Evolutionary conservation across 2,329 filamentous ascomycete genomes (phyloP).

Genomic region (Penicillium decumbens): DNA sequence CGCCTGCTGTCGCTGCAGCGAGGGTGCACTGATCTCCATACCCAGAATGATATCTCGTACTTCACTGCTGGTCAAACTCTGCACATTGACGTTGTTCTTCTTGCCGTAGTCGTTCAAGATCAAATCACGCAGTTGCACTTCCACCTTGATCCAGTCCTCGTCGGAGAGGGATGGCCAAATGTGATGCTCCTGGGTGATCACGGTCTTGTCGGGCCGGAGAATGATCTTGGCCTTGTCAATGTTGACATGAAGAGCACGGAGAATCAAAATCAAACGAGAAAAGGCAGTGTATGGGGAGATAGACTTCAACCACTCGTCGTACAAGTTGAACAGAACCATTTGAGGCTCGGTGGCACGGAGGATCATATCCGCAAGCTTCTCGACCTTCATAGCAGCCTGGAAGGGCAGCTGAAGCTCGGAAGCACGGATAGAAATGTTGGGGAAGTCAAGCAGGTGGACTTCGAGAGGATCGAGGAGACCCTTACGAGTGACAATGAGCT

Average conservation of each 20-base stretch:
- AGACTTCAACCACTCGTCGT: conserved; percentile 97
- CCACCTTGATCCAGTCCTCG: conserved; percentile 99
- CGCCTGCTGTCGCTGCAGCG: conserved; percentile 95
- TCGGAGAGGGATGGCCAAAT: conserved; percentile 95
- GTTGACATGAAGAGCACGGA: conserved; percentile 94
- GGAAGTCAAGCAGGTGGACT: conserved; percentile 95
- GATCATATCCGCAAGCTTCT: conserved; percentile 99
- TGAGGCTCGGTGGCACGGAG: conserved; percentile 96
- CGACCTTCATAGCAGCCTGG: conserved; percentile 99
- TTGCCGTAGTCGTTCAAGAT: conserved; percentile 98
- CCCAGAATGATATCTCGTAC: conserved; percentile 96
- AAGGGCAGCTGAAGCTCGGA: conserved; percentile 96
- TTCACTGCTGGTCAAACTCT: conserved; percentile 92
- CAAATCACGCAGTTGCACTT: conserved; percentile 88
- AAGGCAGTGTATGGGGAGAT: conserved; percentile 99
- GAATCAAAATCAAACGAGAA: conserved; percentile 85
- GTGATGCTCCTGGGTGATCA: conserved; percentile 97
- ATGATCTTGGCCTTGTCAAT: conserved; percentile 97
- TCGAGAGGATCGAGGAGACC: conserved; percentile 94
- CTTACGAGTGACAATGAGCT: conserved; percentile 96
- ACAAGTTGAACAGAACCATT: conserved; percentile 98
- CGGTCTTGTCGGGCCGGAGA: conserved; percentile 90
- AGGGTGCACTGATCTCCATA: conserved; percentile 99
- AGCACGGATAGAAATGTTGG: conserved; percentile 96
- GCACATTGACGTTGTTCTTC: conserved; percentile 99